Evolutionary conservation across 345 rosid species (phyloP), one percentile per base, ranked within the genome.

Genomic region (Carallia brachiata): DNA sequence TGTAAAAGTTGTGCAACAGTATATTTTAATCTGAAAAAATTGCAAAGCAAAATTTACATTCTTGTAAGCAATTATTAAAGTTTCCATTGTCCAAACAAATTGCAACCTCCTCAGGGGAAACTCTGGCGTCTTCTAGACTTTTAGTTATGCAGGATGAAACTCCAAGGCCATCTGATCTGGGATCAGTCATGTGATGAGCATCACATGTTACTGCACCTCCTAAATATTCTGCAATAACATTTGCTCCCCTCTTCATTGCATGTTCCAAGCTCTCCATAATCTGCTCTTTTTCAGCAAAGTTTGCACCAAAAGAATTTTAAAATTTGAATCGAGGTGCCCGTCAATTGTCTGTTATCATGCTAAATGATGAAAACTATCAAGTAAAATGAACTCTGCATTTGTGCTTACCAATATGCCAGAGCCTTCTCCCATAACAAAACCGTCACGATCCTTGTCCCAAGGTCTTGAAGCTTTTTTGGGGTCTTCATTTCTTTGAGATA

Each of bases 341-440:
- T 6, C n/a, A n/a, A 17, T 5, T 7, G 28, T 36, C 27, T 8
- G 56, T 48, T 12, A 65, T 12, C 9, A 57, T 28, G 65, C 64
- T 2, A 30, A 30, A 69, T 4, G 13, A 18, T 23, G 23, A 1
- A 30, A 8, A 52, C 36, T 10, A 52, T 18, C 66, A 16, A 64
- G 52, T 18, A 13, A 4, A 71, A 16, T 59, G 36, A 60, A 23
- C 6, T n/a, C 37, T 36, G 54, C 17, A 58, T 15, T 16, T 48
- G 39, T 52, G 31, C 10, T 70, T 80, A 86, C 88, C 85, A 89
- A 81, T 7, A 87, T 79, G 27, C 89, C 91, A 39, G 87, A 55
- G 50, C 94, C 91, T 80, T 87, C 91, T 44, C 89, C 94, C 88
- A 84, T 80, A n/a, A 87, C 86, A 61, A 87, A 87, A 52, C 91